These are phyloP conservation scores for Cupressus sempervirens DNA, from an alignment of 75 land plant species.

Conservation along the genomic window DNA sequence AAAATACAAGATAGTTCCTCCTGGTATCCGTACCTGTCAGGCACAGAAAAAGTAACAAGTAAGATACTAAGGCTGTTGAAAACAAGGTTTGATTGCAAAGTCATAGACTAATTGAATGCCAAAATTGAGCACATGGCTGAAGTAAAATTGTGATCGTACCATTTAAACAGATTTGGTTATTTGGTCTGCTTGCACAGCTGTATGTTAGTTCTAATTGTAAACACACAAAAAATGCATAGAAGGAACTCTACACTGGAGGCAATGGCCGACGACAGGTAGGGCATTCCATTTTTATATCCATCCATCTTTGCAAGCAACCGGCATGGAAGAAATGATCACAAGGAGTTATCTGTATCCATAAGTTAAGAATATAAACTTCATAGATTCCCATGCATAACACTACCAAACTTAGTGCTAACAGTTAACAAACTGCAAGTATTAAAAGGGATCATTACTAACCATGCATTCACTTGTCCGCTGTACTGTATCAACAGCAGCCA, in stretches of 20 bases:
- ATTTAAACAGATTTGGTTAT: not conserved
- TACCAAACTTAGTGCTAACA: not conserved
- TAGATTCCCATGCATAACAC: not conserved
- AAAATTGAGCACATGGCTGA: not conserved
- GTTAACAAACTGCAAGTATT: not conserved
- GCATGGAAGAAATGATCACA: constrained; percentile 95
- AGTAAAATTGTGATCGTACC: not conserved
- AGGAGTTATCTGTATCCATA: constrained; percentile 72
- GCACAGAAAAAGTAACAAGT: not conserved
- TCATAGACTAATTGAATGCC: not conserved
- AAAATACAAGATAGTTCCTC: constrained; percentile 2
- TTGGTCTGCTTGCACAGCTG: not conserved
- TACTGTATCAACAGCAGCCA: constrained; percentile 71
- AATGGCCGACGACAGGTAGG: constrained; percentile 93
- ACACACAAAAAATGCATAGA: not conserved
- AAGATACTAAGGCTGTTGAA: not conserved
- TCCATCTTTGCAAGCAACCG: constrained; percentile 96
- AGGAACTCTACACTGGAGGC: constrained; percentile 63
- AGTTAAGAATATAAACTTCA: not conserved
- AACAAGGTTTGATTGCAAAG: not conserved
- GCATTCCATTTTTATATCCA: constrained; percentile 99
- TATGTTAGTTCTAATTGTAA: not conserved
- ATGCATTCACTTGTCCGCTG: constrained; percentile 73
- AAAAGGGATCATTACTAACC: constrained; percentile 31
- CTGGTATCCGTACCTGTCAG: not conserved